A percentile compares a stretch with the other conserved stretches of the same genome.
phyloP scores from a whole-genome alignment of 164 flowering plant genomes.

The Amborella trichopoda region DNA sequence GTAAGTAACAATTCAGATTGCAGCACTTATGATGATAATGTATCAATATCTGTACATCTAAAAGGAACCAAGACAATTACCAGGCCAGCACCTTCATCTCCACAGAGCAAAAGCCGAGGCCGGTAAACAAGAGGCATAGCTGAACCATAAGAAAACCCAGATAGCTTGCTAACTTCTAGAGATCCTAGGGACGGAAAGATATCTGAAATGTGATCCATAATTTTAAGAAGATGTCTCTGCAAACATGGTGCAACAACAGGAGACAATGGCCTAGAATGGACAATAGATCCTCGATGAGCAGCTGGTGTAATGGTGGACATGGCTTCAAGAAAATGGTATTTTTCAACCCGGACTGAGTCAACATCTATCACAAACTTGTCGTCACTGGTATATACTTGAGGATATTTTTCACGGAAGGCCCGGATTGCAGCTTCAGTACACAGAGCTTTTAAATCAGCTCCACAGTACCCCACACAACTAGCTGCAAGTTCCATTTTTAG shows the following conservation, averaged over 20 bases:
- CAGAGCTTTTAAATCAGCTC: conserved; percentile 93
- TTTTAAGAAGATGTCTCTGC: conserved; percentile 51
- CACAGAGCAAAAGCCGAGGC: conserved; percentile 80
- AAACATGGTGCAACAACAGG: conserved; percentile 83
- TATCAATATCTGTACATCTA: background rate
- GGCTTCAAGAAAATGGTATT: conserved; percentile 84
- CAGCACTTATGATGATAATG: background rate
- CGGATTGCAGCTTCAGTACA: conserved; percentile 99
- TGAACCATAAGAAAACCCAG: conserved; percentile 76
- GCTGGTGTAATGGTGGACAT: conserved; percentile 98
- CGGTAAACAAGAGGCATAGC: conserved; percentile 84
- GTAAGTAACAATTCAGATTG: conserved; percentile 40
- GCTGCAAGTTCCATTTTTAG: conserved; percentile 86
- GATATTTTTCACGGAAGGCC: conserved; percentile 97
- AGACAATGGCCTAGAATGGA: conserved; percentile 89
- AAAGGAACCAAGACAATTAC: conserved; percentile 33
- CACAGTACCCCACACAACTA: conserved; percentile 98
- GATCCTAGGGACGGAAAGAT: conserved; percentile 52
- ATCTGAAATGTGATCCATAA: conserved; percentile 56
- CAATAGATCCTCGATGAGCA: conserved; percentile 94
- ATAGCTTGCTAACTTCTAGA: conserved; percentile 51
- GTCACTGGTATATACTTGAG: conserved; percentile 98
- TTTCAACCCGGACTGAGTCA: conserved; percentile 78
- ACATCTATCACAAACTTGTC: conserved; percentile 95
- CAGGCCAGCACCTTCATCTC: conserved; percentile 81